Percentiles rank a stretch among this genome's conserved stretches.
Conservation (phyloP, 257 asterid genomes). For the Solanum sitiens region DNA sequence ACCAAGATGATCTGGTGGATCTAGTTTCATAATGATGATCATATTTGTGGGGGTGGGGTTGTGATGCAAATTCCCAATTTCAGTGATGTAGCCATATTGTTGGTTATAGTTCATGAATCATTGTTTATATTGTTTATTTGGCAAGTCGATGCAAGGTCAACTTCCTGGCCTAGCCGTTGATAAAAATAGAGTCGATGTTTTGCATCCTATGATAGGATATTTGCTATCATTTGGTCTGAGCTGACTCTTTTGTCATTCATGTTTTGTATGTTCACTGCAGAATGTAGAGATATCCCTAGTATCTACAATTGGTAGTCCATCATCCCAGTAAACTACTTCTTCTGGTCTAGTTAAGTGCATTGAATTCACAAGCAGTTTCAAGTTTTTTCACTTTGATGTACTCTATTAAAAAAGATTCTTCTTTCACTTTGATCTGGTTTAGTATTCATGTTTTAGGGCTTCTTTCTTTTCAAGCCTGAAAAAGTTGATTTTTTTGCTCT, state of each 20-base stretch:
- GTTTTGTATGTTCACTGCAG: slow-evolving; percentile 29
- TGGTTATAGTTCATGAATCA: background rate
- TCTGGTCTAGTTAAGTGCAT: background rate
- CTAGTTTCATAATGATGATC: background rate
- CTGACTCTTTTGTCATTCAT: background rate
- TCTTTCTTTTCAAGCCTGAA: background rate
- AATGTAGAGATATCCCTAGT: slow-evolving; percentile 80
- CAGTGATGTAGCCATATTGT: background rate
- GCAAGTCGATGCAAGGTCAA: background rate
- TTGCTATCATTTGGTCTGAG: background rate
- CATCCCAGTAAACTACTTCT: background rate
- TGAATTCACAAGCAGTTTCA: background rate
- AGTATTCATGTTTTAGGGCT: background rate
- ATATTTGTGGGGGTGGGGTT: background rate
- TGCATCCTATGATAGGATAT: background rate
- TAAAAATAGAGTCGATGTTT: background rate
- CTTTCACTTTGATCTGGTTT: background rate
- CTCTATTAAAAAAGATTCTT: no score
- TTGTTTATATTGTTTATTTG: background rate
- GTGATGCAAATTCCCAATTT: background rate
- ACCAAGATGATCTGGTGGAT: background rate
- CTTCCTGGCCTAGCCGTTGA: background rate
- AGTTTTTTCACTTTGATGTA: background rate
- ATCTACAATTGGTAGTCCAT: slow-evolving; percentile 76
- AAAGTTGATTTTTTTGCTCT: background rate